Conservation (phyloP, 148 eudicot species). For the Chenopodium quinoa region DNA sequence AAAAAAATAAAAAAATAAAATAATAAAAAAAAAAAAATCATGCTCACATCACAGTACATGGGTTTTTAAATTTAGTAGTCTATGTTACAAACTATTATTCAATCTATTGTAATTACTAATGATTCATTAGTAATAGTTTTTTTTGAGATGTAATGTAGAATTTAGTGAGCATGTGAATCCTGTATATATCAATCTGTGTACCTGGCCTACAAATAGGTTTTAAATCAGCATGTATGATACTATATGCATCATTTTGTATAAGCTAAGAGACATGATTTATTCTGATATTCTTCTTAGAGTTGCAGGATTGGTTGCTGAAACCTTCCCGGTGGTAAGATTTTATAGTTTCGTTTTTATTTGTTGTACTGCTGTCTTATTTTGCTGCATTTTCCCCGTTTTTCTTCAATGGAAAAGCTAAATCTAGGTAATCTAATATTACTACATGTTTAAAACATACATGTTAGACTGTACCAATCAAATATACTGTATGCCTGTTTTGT, state of each 20-base stretch:
- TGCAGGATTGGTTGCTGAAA: slow-evolving; percentile 10
- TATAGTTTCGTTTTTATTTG: not conserved
- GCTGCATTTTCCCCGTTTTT: not conserved
- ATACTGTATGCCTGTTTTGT: not conserved
- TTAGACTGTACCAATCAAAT: not conserved
- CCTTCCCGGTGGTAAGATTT: slow-evolving; percentile 13
- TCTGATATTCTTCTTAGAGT: slow-evolving; percentile 15
- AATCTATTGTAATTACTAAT: not conserved
- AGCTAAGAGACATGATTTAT: not conserved
- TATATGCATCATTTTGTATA: slow-evolving; percentile 1
- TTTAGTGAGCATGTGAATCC: slow-evolving; percentile 1
- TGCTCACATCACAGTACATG: not conserved
- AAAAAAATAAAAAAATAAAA: not conserved
- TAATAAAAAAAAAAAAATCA: no score
- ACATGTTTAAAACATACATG: not conserved
- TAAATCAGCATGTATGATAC: not conserved
- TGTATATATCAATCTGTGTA: not conserved
- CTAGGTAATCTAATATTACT: not conserved
- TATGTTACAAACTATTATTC: not conserved
- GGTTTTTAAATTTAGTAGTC: not conserved
- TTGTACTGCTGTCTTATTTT: slow-evolving; percentile 1
- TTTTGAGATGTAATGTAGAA: not conserved
- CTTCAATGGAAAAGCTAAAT: not conserved
- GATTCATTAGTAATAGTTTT: not conserved
- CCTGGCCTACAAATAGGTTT: not conserved